A percentile compares a stretch with the other conserved stretches of the same genome.
Evolutionary conservation across 75 land plant species (phyloP).

Genomic region (Pinus tabuliformis): DNA sequence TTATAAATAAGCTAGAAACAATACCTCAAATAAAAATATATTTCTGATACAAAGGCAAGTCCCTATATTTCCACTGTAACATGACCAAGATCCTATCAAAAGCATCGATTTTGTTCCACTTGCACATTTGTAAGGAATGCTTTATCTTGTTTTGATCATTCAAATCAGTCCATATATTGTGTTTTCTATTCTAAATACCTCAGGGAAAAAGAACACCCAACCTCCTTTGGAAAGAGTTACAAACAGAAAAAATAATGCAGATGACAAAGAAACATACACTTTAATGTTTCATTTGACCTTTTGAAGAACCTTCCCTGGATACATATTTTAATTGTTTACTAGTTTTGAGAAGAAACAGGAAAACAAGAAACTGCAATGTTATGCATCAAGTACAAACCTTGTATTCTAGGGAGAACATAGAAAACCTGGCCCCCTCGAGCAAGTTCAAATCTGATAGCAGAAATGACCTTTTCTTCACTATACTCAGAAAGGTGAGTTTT

Average conservation of each 20-base stretch:
- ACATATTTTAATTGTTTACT: too few species aligned
- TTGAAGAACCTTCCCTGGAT: neutral
- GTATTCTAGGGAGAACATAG: conserved; percentile 93
- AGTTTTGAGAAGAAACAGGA: too few species aligned
- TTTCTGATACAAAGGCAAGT: neutral
- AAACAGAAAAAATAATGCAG: neutral
- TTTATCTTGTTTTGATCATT: neutral
- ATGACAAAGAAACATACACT: neutral
- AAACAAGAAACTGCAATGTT: neutral
- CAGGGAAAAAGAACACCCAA: neutral
- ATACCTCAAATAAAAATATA: neutral
- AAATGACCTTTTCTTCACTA: conserved; percentile 52
- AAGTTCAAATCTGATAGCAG: conserved; percentile 79
- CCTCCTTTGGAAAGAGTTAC: neutral
- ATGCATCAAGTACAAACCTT: conserved; percentile 41
- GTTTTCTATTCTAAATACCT: neutral
- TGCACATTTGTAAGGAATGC: too few species aligned
- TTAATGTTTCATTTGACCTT: neutral
- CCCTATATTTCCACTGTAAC: neutral
- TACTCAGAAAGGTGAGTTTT: conserved; percentile 75
- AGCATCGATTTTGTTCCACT: neutral
- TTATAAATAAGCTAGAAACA: neutral
- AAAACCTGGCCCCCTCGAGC: conserved; percentile 87
- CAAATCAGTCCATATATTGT: neutral
- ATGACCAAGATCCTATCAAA: neutral